phyloP scores from a whole-genome alignment of 164 flowering plant genomes.

The Annona cherimola region DNA sequence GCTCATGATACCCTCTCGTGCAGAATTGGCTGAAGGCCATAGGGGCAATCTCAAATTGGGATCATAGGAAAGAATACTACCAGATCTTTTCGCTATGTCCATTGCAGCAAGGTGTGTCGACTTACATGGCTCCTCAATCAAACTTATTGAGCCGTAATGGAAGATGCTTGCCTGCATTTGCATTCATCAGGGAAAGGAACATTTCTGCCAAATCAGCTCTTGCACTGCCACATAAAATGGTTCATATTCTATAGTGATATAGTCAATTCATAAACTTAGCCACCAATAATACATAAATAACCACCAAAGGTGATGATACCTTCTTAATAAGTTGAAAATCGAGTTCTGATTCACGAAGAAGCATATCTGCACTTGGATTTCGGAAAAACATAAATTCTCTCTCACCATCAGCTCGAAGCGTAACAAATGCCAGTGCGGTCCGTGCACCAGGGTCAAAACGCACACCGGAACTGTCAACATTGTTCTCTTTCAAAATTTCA shows the following conservation, averaged over 20 bases:
- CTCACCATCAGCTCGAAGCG: constrained; percentile 71
- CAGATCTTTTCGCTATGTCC: constrained; percentile 54
- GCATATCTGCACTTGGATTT: constrained; percentile 87
- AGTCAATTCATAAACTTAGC: neutral
- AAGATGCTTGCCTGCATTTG: constrained; percentile 51
- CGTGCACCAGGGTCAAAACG: constrained; percentile 61
- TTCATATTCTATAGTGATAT: neutral
- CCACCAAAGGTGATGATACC: constrained; percentile 22
- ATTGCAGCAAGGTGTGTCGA: constrained; percentile 69
- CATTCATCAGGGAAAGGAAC: neutral
- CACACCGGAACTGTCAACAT: constrained; percentile 56
- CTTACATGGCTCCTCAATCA: constrained; percentile 71
- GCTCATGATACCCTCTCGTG: constrained; percentile 57
- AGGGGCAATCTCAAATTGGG: constrained; percentile 70
- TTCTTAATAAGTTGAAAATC: constrained; percentile 41
- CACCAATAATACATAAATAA: neutral
- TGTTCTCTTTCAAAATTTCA: constrained; percentile 56
- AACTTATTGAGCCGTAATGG: constrained; percentile 78
- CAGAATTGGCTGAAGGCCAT: constrained; percentile 77
- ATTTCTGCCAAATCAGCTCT: neutral
- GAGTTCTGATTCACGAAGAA: constrained; percentile 64
- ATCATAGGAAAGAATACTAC: constrained; percentile 66
- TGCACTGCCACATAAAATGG: neutral
- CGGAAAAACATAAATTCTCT: constrained; percentile 78
- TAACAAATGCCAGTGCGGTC: constrained; percentile 71